Evolutionary conservation across 1,284 basidiomycete genomes (phyloP), one percentile per base, ranked within the genome.

Genomic region (Coniferiporia sulphurascens): DNA sequence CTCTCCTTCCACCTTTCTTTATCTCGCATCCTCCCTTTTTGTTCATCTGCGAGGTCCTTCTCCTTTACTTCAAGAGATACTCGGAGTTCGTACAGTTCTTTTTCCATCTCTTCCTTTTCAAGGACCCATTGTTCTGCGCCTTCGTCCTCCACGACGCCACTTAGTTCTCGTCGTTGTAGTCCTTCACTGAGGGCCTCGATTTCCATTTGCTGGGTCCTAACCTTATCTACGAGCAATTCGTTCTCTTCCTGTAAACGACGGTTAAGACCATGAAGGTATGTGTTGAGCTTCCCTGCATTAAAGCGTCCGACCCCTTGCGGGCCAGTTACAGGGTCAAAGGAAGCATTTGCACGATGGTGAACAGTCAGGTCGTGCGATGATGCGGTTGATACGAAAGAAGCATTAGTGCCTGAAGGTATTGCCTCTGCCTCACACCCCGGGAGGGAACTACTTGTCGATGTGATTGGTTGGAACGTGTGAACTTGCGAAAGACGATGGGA

Each of bases 301-400:
- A 93, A 93, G 27, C 89, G 77, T 10, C 85, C 82, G 44, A 76
- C 67, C 17, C 74, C 81, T 64, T 84, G 78, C 56, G 87, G 82
- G 8, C 86, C 87, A 69, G 89, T 82, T 4, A 85, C 79, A 41
- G 88, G 87, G 67, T 91, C 89, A 63, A 93, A 91, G 7, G 90
- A 93, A 13, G 89, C 89, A 66, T 94, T 94, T 44, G 84, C 87
- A 8, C 88, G 84, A 35, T 82, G 84, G 66, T 91, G 85, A 5
- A 86, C 84, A 1, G 89, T 91, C 43, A 94, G 75, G 68, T 94
- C 92, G 63, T 93, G 88, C 21, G 91, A 92, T 1, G 91, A 92
- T 2, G 87, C 81, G 0, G 87, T 90, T 3, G 90, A 92, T 45
- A 89, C 76, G 71, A 88, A 84, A 0, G 89, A 89, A n/a, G 49